phyloP scores from a whole-genome alignment of 176 grass and related monocot species.

The Melocanna baccifera region DNA sequence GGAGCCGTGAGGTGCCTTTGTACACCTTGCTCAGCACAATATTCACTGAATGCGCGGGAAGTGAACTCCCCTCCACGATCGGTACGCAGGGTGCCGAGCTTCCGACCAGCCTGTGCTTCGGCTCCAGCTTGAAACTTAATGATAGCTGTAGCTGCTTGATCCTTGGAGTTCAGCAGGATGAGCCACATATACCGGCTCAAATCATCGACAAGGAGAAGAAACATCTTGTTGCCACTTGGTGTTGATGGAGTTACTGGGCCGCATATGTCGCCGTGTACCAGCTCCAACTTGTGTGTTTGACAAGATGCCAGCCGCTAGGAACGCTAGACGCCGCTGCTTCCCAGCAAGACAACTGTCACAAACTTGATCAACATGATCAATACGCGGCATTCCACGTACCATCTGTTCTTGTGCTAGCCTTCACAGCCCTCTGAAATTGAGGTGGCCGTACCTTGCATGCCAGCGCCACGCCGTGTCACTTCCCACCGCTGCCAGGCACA shows the following conservation, averaged over 20 bases:
- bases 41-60: neutral
- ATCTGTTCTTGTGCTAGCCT: neutral
- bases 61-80: neutral
- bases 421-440: rapidly evolving
- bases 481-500: neutral
- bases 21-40: neutral
- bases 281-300: rapidly evolving
- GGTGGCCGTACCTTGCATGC: neutral
- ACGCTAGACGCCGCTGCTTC: neutral
- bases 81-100: too few relatives aligned
- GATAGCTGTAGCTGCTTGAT: too few relatives aligned
- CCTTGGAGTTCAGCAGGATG: too few relatives aligned
- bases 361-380: neutral
- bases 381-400: rapidly evolving
- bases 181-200: too few relatives aligned
- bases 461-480: rapidly evolving
- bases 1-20: neutral
- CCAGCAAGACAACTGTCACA: neutral
- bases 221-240: too few relatives aligned
- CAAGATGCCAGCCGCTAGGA: rapidly evolving
- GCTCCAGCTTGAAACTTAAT: too few relatives aligned
- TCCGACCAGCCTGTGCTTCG: too few relatives aligned
- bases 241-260: neutral
- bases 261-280: rapidly evolving
- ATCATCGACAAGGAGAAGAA: too few relatives aligned